phyloP scores from a whole-genome alignment of 2,329 filamentous ascomycete species.

The Clonostachys rhizophaga region DNA sequence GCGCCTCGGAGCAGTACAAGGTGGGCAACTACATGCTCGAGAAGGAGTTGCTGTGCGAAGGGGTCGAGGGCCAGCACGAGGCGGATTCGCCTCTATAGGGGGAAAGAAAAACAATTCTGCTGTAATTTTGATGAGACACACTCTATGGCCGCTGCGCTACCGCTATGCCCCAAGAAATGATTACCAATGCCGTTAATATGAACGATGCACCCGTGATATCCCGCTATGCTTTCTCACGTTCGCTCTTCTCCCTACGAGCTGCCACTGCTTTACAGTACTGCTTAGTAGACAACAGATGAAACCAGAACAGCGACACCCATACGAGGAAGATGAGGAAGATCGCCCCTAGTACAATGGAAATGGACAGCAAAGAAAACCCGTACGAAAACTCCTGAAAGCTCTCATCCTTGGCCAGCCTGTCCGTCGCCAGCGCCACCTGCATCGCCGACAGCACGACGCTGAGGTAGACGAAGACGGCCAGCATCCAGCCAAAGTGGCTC shows the following conservation, averaged over 20 bases:
- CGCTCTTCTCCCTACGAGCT: too few relatives aligned
- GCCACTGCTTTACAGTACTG: too few relatives aligned
- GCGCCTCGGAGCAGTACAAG: slow-evolving; percentile 92
- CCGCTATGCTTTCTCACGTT: too few relatives aligned
- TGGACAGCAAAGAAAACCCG: slow-evolving; percentile 42
- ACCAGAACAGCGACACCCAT: slow-evolving; percentile 5
- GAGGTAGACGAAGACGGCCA: slow-evolving; percentile 32
- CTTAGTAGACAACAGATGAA: too few relatives aligned
- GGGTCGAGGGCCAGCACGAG: too few relatives aligned
- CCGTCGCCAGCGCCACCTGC: slow-evolving; percentile 38
- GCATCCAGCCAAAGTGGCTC: slow-evolving; percentile 33
- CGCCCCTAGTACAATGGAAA: slow-evolving; percentile 21
- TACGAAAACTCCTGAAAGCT: slow-evolving; percentile 36
- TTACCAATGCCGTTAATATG: too few relatives aligned
- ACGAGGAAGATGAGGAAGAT: slow-evolving; percentile 5
- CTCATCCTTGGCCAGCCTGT: slow-evolving; percentile 19
- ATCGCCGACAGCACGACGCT: slow-evolving; percentile 41
- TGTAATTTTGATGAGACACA: too few relatives aligned
- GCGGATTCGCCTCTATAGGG: too few relatives aligned
- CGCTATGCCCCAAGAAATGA: too few relatives aligned
- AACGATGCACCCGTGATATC: too few relatives aligned
- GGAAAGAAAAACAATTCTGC: too few relatives aligned
- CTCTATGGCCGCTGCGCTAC: too few relatives aligned
- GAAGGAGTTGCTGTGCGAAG: slow-evolving; percentile 76
- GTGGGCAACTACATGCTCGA: slow-evolving; percentile 98